Evolutionary conservation across 2,329 filamentous ascomycete species (phyloP), one percentile per base, ranked within the genome.

Genomic region (Xylaria hypoxylon): DNA sequence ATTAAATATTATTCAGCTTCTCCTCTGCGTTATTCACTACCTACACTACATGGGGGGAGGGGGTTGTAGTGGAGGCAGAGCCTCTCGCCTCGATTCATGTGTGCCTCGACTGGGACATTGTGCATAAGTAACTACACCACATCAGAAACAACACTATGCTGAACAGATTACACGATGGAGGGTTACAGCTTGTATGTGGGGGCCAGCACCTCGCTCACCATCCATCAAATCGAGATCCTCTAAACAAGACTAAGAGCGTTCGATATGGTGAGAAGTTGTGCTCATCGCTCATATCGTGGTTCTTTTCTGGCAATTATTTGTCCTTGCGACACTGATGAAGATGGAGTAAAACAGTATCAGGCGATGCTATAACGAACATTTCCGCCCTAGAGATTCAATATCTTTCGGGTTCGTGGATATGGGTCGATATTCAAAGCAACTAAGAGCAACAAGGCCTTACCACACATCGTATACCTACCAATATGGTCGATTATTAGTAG

Each of bases 11-110:
- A 42, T n/a, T 40, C 35, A 44, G 28, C 53, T 55, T 42, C 22
- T 40, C 8, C 8, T 38, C 5, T 31, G 8, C 28, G 50, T 52
- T 53, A 28, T 28, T 53, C 51, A 40, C 8, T 22, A 22, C 19
- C 11, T n/a, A 33, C 35, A 38, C 35, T 24, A 19, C 35, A 55
- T 42, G 55, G 55, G 42, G 7, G 50, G 35, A 15, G 35, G 13
- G 35, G 35, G 35, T 56, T 19, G 52, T 51, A 58, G 45, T 61
- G 60, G 67, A 62, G 53, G 58, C 59, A 67, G 64, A 69, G 64
- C 67, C 67, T 67, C 67, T 67, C 64, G 64, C 60, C 44, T 69
- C 42, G 22, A 42, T 35, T 59, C 57, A 31, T 35, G 55, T 48
- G 47, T 61, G 31, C 61, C 47, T 58, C 47, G 52, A 67, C 55